Percentiles rank a stretch among this genome's conserved stretches.
phyloP scores from a whole-genome alignment of 2,329 filamentous ascomycete species.

The Fusarium odoratissimum region DNA sequence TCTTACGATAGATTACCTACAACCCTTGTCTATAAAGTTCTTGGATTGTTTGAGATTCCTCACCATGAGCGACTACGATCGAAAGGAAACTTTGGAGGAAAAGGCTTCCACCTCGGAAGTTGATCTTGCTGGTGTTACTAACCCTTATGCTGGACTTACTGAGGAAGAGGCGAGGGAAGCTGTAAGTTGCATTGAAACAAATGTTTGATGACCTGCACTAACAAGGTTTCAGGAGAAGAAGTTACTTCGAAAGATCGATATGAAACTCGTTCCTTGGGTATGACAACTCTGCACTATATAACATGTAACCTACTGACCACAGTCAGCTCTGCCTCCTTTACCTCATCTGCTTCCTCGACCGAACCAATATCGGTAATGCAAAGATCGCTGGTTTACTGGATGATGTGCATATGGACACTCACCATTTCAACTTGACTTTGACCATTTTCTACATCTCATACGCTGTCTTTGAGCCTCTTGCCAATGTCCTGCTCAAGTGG shows the following conservation, averaged over 20 bases:
- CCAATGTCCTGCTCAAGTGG: constrained; percentile 83
- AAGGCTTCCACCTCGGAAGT: constrained; percentile 46
- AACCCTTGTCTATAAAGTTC: not conserved
- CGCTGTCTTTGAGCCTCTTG: constrained; percentile 79
- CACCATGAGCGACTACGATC: constrained; percentile 51
- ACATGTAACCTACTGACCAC: not conserved
- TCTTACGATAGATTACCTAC: not conserved
- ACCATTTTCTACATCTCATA: constrained; percentile 92
- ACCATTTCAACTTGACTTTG: constrained; percentile 78
- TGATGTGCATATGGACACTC: constrained; percentile 71
- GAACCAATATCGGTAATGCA: constrained; percentile 82
- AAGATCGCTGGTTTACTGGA: constrained; percentile 65
- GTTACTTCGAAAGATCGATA: constrained; percentile 71
- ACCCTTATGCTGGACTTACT: constrained; percentile 71
- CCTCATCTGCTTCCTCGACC: constrained; percentile 78
- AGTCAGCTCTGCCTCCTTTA: constrained; percentile 74
- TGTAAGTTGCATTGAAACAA: constrained; percentile 57
- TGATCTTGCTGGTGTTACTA: constrained; percentile 39
- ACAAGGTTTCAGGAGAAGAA: constrained; percentile 64
- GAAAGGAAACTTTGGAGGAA: constrained; percentile 46
- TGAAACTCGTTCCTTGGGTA: constrained; percentile 70
- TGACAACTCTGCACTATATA: constrained; percentile 21
- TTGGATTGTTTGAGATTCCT: not conserved
- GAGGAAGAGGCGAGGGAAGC: constrained; percentile 70
- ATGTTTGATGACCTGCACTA: not conserved